phyloP scores from a whole-genome alignment of 1,284 basidiomycete genomes.

The Cutaneotrichosporon sp. region DNA sequence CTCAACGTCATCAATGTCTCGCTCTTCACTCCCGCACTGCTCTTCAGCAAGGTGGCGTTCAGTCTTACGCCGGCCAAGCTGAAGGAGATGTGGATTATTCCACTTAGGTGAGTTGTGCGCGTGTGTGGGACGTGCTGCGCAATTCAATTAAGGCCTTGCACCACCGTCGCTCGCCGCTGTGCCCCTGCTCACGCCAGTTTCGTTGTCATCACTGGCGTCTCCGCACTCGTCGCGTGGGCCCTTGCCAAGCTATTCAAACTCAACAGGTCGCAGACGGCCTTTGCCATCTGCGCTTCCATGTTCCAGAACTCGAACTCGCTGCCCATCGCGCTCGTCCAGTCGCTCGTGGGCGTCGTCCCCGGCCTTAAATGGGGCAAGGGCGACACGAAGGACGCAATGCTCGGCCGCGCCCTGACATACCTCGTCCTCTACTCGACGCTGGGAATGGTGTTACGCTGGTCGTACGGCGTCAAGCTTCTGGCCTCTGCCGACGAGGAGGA shows the following conservation, averaged over 20 bases:
- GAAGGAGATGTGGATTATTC: constrained; percentile 86
- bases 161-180: neutral
- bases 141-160: too few relatives aligned
- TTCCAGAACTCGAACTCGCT: constrained; percentile 72
- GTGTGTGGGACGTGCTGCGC: too few relatives aligned
- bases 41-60: constrained; percentile 74
- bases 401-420: constrained; percentile 88
- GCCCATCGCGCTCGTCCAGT: constrained; percentile 84
- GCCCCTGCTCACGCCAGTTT: constrained; percentile 54
- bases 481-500: constrained; percentile 64
- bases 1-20: constrained; percentile 63
- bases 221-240: constrained; percentile 55
- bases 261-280: constrained; percentile 58
- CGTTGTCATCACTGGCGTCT: constrained; percentile 66
- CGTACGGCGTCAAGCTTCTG: constrained; percentile 76
- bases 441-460: constrained; percentile 94
- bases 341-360: constrained; percentile 78
- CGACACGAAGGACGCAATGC: constrained; percentile 81
- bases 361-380: constrained; percentile 76
- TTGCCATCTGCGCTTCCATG: constrained; percentile 71
- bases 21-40: constrained; percentile 84
- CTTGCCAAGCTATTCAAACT: constrained; percentile 52
- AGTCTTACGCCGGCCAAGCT: constrained; percentile 65
- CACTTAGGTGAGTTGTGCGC: constrained; percentile 65
- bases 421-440: constrained; percentile 88